phyloP scores from a whole-genome alignment of 208 protist species.

The Herpetomonas tarakana region DNA sequence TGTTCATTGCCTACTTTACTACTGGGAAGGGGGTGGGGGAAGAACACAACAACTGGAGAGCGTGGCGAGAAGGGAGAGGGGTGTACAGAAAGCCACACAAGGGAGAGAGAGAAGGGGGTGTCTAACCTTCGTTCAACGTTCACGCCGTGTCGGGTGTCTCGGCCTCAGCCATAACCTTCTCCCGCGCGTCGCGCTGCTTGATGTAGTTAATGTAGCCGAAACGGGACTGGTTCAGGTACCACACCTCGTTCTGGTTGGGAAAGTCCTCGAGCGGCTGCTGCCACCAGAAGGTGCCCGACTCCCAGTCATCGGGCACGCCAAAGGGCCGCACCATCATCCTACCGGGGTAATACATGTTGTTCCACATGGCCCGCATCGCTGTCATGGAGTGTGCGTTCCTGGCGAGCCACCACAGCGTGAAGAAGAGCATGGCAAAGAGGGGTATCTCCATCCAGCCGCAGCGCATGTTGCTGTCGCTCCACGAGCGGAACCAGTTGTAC shows the following conservation, averaged over 20 bases:
- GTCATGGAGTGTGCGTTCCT: constrained; percentile 59
- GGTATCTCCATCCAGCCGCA: constrained; percentile 73
- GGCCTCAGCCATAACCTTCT: constrained; percentile 48
- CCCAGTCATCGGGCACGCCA: constrained; percentile 74
- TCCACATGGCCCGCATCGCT: constrained; percentile 65
- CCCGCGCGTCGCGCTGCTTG: constrained; percentile 66
- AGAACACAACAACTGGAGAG: not conserved
- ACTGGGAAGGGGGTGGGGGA: not conserved
- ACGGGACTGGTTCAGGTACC: constrained; percentile 68
- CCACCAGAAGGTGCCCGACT: constrained; percentile 79
- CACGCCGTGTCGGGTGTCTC: constrained; percentile 21
- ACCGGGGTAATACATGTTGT: constrained; percentile 85
- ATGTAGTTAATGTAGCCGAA: constrained; percentile 87
- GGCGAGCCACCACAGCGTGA: constrained; percentile 47
- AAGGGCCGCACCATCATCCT: constrained; percentile 66
- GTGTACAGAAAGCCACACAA: not conserved
- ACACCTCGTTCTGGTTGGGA: constrained; percentile 79
- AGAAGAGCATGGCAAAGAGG: constrained; percentile 64
- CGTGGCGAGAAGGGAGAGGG: not conserved
- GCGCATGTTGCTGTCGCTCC: constrained; percentile 84
- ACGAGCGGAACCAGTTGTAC: constrained; percentile 86
- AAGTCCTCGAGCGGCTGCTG: constrained; percentile 85
- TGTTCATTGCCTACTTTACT: too few relatives aligned
- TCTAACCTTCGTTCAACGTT: constrained; percentile 4
- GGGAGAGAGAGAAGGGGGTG: constrained; percentile 1